Evolutionary conservation across 176 grass and related monocot genomes (phyloP).

Genomic region (Pontederia paniculata): DNA sequence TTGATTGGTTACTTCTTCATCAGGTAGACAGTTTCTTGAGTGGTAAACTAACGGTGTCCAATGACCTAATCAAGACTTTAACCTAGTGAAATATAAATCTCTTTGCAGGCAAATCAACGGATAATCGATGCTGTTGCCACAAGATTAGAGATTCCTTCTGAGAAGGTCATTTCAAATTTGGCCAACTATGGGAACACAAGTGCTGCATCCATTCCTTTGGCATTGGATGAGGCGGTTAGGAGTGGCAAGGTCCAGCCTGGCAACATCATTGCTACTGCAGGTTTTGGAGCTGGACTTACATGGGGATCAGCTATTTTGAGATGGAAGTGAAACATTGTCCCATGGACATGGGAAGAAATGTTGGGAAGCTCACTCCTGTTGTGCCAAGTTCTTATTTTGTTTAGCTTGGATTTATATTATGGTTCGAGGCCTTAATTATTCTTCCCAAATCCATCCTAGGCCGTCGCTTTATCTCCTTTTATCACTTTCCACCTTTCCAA

Average conservation of each 20-base stretch:
- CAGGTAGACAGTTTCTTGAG: constrained; percentile 50
- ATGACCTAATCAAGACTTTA: not conserved
- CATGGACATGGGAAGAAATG: too few species aligned
- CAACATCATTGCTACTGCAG: constrained; percentile 54
- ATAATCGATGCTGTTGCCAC: constrained; percentile 84
- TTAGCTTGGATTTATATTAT: too few species aligned
- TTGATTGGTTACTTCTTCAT: constrained; percentile 92
- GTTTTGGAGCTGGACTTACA: constrained; percentile 92
- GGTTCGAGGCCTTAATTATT: too few species aligned
- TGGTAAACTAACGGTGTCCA: not conserved
- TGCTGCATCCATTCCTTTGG: constrained; percentile 87
- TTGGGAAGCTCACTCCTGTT: too few species aligned
- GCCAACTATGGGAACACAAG: constrained; percentile 89
- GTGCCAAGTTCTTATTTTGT: too few species aligned
- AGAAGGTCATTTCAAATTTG: constrained; percentile 92
- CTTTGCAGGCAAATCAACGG: constrained; percentile 61
- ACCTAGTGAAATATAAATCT: not conserved
- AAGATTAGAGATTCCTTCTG: constrained; percentile 57
- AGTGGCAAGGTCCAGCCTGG: constrained; percentile 62
- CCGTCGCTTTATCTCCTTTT: too few species aligned
- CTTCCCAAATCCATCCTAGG: too few species aligned
- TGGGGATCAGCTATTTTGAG: constrained; percentile 78
- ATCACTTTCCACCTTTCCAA: too few species aligned
- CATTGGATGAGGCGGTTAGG: constrained; percentile 79
- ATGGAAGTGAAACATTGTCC: constrained; percentile 24